Evolutionary conservation across 2,329 filamentous ascomycete genomes (phyloP).

Genomic region (Arthroderma sp.): DNA sequence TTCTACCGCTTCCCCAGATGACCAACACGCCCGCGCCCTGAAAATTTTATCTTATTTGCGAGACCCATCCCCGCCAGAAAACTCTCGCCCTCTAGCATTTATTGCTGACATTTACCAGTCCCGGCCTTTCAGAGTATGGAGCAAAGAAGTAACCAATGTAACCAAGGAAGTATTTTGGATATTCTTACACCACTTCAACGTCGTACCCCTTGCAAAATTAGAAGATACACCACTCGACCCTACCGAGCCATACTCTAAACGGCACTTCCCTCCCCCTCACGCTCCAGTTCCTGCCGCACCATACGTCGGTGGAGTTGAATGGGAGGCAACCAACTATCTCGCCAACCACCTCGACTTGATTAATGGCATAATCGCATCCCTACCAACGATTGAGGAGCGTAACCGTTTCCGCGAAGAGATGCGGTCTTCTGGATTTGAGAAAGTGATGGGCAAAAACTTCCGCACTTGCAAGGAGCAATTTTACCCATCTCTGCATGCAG

Average conservation of each 20-base stretch:
- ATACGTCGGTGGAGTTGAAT: constrained; percentile 93
- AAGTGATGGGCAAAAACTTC: constrained; percentile 69
- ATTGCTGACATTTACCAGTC: constrained; percentile 79
- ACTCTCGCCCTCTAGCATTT: constrained; percentile 66
- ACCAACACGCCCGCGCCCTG: constrained; percentile 54
- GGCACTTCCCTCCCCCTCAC: constrained; percentile 73
- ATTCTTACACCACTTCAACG: constrained; percentile 86
- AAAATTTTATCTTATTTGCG: constrained; percentile 68
- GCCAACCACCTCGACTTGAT: constrained; percentile 84
- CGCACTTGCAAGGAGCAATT: constrained; percentile 96
- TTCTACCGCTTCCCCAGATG: constrained; percentile 47
- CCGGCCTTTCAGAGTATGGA: constrained; percentile 85
- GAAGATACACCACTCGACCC: constrained; percentile 18
- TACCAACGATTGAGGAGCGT: constrained; percentile 55
- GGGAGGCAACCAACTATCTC: constrained; percentile 96
- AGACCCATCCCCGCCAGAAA: constrained; percentile 64
- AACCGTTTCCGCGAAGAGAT: constrained; percentile 68
- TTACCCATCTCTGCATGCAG: constrained; percentile 82
- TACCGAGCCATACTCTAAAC: constrained; percentile 26
- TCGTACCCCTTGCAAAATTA: constrained; percentile 45
- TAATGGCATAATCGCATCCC: constrained; percentile 76
- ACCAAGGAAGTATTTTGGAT: constrained; percentile 99
- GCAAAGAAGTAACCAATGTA: constrained; percentile 79
- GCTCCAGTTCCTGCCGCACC: constrained; percentile 87
- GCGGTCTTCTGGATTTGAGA: constrained; percentile 77